These are phyloP conservation scores for Phoma sp. DNA, from an alignment of 2,329 filamentous ascomycete genomes.

Conservation along the genomic window DNA sequence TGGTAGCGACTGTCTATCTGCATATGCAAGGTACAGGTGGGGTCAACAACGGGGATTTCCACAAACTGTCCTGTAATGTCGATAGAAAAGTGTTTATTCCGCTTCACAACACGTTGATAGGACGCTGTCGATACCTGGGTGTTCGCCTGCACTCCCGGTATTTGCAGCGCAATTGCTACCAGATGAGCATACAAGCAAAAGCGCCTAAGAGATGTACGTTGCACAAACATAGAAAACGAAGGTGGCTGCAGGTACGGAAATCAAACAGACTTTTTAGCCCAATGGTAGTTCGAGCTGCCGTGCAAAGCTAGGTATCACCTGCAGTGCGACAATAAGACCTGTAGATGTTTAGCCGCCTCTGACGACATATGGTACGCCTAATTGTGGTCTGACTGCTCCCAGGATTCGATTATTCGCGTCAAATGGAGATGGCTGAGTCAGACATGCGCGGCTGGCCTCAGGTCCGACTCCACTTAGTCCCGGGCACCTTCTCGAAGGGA, in stretches of 20 bases:
- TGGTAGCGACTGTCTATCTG: too few relatives aligned
- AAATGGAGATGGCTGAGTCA: neutral
- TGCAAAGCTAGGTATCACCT: neutral
- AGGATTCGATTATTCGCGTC: too few relatives aligned
- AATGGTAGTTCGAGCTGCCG: neutral
- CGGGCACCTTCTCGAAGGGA: neutral
- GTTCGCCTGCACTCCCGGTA: too few relatives aligned
- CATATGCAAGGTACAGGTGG: too few relatives aligned
- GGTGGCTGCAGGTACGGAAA: neutral
- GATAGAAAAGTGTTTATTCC: too few relatives aligned
- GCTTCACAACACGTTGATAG: too few relatives aligned
- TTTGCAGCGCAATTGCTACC: too few relatives aligned
- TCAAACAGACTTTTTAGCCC: neutral
- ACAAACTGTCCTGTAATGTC: too few relatives aligned
- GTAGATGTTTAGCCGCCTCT: neutral
- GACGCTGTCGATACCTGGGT: too few relatives aligned
- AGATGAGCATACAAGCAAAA: too few relatives aligned
- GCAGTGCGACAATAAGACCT: neutral
- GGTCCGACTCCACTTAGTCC: neutral
- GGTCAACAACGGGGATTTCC: too few relatives aligned
- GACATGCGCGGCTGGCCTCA: neutral
- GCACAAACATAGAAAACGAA: neutral
- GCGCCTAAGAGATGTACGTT: neutral
- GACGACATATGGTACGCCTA: slow-evolving; percentile 1
- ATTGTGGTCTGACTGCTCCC: neutral